Evolutionary conservation across 441 rosid species (phyloP), one percentile per base, ranked within the genome.

Genomic region (Euphorbia celastroides): DNA sequence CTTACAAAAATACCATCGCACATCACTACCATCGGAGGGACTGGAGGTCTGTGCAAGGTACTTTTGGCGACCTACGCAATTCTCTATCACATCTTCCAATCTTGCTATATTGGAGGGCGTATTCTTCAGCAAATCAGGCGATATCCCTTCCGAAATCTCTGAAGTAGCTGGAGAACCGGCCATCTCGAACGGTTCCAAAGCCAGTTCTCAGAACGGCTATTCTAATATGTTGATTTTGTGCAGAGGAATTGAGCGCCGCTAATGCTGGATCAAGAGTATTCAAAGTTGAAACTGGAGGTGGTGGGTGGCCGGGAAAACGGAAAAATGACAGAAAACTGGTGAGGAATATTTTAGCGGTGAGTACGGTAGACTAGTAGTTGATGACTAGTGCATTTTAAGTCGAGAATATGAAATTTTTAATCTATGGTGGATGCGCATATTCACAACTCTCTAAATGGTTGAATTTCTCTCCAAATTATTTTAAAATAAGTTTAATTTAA

Each of bases 21-120:
- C 96, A 71, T 94, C 95, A 61, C 86, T 80, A 1, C 98, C 98
- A 67, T 92, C 99, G 0, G 97, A 94, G 0, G 96, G 88, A 79
- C 99, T 94, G 65, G 67, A 44, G 5, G 99, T 94, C 63, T 82
- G 93, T 7, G 98, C 90, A 50, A 83, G 82, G 77, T 92, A 94
- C 85, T 94, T 94, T 75, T 74, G 93, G 27, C 98, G 81, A 12
- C 87, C 99, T 56, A 68, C 57, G 59, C 84, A 83, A 44, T 86
- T 85, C 82, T 88, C 93, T 57, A 94, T 94, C 36, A 80, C 85
- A 79, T 92, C 97, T 77, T 88, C 98, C 75, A 94, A 84, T 66
- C 87, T 80, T 3, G 98, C 98, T 66, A 94, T 94, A 51, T 92
- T 94, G 0, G 85, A 84, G 6, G 97, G 93, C 57, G 99, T 94